phyloP scores from a whole-genome alignment of 805 yeast genomes.

The Yarrowia sp. region DNA sequence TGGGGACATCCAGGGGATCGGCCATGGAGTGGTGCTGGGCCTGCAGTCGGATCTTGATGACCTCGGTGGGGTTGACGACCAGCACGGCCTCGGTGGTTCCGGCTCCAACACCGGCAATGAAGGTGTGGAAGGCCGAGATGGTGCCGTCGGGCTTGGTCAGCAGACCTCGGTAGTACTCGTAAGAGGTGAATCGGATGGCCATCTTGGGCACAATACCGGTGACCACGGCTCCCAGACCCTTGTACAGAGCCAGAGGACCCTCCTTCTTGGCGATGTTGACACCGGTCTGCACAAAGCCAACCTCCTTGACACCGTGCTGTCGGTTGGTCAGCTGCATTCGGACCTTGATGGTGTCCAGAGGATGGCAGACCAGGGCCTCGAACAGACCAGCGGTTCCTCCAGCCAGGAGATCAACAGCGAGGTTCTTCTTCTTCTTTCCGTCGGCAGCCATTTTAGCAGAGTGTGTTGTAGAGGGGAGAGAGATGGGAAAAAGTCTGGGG shows the following conservation, averaged over 20 bases:
- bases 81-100: constrained; percentile 95
- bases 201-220: constrained; percentile 97
- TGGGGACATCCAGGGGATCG: constrained; percentile 80
- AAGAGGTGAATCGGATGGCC: constrained; percentile 96
- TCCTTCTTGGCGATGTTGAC: constrained; percentile 76
- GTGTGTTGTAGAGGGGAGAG: not conserved
- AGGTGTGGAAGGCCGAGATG: constrained; percentile 76
- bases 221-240: constrained; percentile 96
- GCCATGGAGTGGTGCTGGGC: constrained; percentile 92
- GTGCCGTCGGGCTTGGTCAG: constrained; percentile 64
- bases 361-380: constrained; percentile 98
- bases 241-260: constrained; percentile 84
- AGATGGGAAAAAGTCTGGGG: not conserved
- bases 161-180: constrained; percentile 81
- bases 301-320: constrained; percentile 60
- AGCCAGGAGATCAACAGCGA: constrained; percentile 60
- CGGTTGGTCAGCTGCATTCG: constrained; percentile 85
- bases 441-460: constrained; percentile 39
- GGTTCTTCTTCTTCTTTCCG: constrained; percentile 44
- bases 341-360: constrained; percentile 96
- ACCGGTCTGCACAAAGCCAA: constrained; percentile 88
- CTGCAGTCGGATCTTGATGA: constrained; percentile 93
- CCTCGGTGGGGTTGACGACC: constrained; percentile 97
- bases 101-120: constrained; percentile 94
- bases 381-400: constrained; percentile 98